Evolutionary conservation across 2,329 filamentous ascomycete species (phyloP), one percentile per base, ranked within the genome.

Genomic region (Hypoxylon rubiginosum): DNA sequence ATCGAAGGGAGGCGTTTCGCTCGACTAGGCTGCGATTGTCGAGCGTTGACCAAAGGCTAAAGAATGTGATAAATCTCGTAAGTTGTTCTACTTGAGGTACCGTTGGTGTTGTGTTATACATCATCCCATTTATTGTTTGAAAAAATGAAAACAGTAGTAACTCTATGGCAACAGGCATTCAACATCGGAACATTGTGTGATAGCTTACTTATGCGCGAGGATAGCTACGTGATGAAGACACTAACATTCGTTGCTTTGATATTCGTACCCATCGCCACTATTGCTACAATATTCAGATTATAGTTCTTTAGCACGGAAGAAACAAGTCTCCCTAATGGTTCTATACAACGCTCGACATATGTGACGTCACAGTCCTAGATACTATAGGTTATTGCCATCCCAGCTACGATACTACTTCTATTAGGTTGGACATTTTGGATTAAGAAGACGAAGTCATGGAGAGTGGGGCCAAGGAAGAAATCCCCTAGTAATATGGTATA

Each of bases 131-230:
- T 34, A 4, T 34, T 34, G 9, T 4, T 34, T 34, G 26, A 28
- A 4, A 28, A 3, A 28, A n/a, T n/a, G n/a, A n/a, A n/a, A n/a
- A n/a, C n/a, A 7, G 3, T 19, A 19, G 39, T 43, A 43, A 28
- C 45, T 49, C n/a, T 15, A 28, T 17, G 15, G 15, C 21, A 26
- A 26, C 9, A 49, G 45, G 74, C 76, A 1, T 80, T 79, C 65
- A 80, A 79, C 61, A 69, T 80, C 0, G 75, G 80, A 4, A 75
- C 79, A 0, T 77, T 79, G 53, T 77, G 79, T 59, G 76, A 80
- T 64, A 79, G 78, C 0, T 73, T 72, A 69, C 67, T 75, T 10
- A 77, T 78, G 74, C 73, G 74, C 3, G 74, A 77, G 10, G 79
- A 80, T 53, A 76, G 77, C 21, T 76, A 72, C n/a, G 75, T 75